A percentile compares a stretch with the other conserved stretches of the same genome.
Conservation (phyloP, 1,284 basidiomycete species). For the Cryptococcus deneoformans region DNA sequence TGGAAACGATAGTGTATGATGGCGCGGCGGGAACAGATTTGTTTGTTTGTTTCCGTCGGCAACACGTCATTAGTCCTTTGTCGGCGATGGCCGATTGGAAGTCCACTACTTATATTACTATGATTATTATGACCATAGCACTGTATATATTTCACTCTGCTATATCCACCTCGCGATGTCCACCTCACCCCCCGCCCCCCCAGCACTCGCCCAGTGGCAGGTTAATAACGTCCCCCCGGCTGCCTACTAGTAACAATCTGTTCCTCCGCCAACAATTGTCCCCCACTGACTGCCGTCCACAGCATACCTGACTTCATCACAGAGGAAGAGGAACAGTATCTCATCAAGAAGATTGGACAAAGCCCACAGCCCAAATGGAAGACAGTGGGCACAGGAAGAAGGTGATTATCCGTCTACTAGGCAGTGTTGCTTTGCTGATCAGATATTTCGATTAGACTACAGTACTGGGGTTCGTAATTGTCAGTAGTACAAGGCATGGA, state of each 20-base stretch:
- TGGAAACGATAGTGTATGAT: no score
- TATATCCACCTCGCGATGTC: not conserved
- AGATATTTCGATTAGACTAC: constrained; percentile 55
- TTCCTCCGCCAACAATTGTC: not conserved
- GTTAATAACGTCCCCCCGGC: constrained; percentile 28
- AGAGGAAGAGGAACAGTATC: constrained; percentile 70
- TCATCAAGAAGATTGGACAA: constrained; percentile 73
- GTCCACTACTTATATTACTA: no score
- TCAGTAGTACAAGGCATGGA: not conserved
- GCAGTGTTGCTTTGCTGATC: not conserved
- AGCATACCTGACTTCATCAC: constrained; percentile 82
- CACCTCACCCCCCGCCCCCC: constrained; percentile 3
- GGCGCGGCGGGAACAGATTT: no score
- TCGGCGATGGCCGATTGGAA: no score
- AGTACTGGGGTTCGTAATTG: constrained; percentile 66
- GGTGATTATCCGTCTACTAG: constrained; percentile 52
- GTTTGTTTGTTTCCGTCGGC: no score
- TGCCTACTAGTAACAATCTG: constrained; percentile 29
- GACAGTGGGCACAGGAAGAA: constrained; percentile 65
- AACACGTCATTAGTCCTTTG: no score
- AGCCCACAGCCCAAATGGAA: constrained; percentile 83
- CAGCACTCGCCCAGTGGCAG: constrained; percentile 17
- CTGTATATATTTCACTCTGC: no score
- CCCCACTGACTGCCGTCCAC: constrained; percentile 1
- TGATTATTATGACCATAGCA: no score